Conservation (phyloP, 192 early-diverging fungal species). For the Phycomyces nitens region DNA sequence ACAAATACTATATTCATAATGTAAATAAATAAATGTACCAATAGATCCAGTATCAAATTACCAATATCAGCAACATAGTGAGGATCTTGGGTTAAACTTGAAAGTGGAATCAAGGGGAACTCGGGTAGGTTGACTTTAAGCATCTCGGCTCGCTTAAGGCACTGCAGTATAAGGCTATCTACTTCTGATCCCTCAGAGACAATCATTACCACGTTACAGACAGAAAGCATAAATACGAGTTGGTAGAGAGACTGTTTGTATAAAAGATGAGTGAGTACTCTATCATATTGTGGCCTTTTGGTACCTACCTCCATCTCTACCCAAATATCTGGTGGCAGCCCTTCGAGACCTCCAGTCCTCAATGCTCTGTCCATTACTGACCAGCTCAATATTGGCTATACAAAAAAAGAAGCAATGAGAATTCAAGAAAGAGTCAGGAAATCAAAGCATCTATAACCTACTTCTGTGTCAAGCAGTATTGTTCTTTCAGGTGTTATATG, state of each 20-base stretch:
- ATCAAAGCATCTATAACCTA: neutral
- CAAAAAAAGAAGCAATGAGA: too few species aligned
- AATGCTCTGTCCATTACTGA: conserved; percentile 43
- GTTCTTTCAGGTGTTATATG: conserved; percentile 62
- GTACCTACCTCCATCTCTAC: conserved; percentile 34
- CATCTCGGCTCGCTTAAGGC: conserved; percentile 28
- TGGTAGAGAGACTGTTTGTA: conserved; percentile 43
- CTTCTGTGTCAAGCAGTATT: conserved; percentile 56
- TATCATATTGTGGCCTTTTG: neutral
- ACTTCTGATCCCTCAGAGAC: conserved; percentile 43
- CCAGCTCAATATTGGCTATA: conserved; percentile 47
- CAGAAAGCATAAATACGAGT: conserved; percentile 54
- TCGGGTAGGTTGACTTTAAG: conserved; percentile 33
- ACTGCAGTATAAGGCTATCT: conserved; percentile 28
- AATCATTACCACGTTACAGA: conserved; percentile 65
- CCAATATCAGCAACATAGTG: conserved; percentile 39
- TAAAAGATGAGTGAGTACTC: neutral
- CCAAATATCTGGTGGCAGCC: conserved; percentile 39
- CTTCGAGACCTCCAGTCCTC: conserved; percentile 35
- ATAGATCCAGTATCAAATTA: neutral
- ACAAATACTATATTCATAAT: conserved; percentile 29
- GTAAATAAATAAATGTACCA: neutral
- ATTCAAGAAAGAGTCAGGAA: too few species aligned
- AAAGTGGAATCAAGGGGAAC: conserved; percentile 23
- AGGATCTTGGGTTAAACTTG: conserved; percentile 10